Percentiles rank a stretch among this genome's conserved stretches.
Conservation (phyloP, 192 early-diverging fungal genomes). For the Backusella psychrophila region DNA sequence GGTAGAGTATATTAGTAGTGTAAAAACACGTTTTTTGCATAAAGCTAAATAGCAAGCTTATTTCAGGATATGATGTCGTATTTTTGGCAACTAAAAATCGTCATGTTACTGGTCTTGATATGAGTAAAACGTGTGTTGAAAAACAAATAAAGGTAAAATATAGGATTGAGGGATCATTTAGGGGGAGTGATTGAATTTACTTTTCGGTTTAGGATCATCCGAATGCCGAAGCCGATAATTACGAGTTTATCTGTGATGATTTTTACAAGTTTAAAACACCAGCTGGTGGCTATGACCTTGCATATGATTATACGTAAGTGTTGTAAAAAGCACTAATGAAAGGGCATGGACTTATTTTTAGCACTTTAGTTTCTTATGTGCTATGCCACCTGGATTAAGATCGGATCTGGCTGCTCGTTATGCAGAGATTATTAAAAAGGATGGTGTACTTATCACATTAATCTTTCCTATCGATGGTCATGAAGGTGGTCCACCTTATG, state of each 20-base stretch:
- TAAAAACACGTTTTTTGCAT: neutral
- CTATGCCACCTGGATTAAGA: slow-evolving; percentile 62
- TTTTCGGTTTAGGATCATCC: slow-evolving; percentile 31
- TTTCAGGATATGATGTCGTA: slow-evolving; percentile 69
- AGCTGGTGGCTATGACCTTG: slow-evolving; percentile 60
- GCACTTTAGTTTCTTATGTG: slow-evolving; percentile 70
- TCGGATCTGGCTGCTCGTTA: slow-evolving; percentile 64
- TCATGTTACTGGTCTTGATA: slow-evolving; percentile 67
- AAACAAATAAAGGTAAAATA: slow-evolving; percentile 43
- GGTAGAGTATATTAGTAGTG: slow-evolving; percentile 16
- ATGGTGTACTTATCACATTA: slow-evolving; percentile 68
- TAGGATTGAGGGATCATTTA: neutral
- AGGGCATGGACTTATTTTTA: neutral
- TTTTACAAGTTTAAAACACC: slow-evolving; percentile 71
- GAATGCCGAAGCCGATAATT: slow-evolving; percentile 14
- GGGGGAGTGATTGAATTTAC: neutral
- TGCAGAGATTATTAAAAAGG: slow-evolving; percentile 59
- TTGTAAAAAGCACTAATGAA: slow-evolving; percentile 1
- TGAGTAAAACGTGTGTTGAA: slow-evolving; percentile 64
- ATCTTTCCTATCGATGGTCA: slow-evolving; percentile 75
- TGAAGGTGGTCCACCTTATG: slow-evolving; percentile 73
- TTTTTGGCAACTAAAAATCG: slow-evolving; percentile 60
- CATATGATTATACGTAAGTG: slow-evolving; percentile 79
- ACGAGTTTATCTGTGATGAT: slow-evolving; percentile 55
- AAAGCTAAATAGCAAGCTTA: neutral